Base-by-base conservation (phyloP, 805 yeast genomes). In the Hanseniaspora hatyaiensis region DNA sequence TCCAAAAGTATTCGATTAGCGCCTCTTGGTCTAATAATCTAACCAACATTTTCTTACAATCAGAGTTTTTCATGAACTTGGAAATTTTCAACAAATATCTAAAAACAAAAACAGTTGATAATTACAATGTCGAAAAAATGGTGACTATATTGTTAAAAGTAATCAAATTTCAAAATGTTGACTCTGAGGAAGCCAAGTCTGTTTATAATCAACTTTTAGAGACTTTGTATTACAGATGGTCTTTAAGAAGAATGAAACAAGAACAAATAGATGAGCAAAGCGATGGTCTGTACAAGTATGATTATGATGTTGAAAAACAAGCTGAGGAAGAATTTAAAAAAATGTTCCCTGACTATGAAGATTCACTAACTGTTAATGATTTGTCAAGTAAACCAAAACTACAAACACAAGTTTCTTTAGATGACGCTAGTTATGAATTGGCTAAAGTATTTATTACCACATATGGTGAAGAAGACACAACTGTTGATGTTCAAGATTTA, bases 281-380 rank as follows among this genome's bases (percentile, higher is more conserved):
- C 34, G 74, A 76, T 1, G 77, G 80, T 15, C 66, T 85, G 32
- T 88, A 75, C 65, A 81, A 73, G 57, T 81, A 73, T 56, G 64
- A 71, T 23, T 86, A 80, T 52, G 74, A 76, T 2, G 74, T 75
- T 2, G 72, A 70, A 15, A 43, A 37, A n/a, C 86, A 82, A 49
- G 73, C 74, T 3, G 96, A 86, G 53, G 77, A 72, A n/a, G 96
- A 88, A 47, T 86, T 88, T 65, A 73, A 66, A 55, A 58, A 58
- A n/a, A 60, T 88, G 65, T 89, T 89, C 71, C 96, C 96, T 0
- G 95, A 86, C 59, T 85, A 76, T 53, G 94, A 83, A 41, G 83
- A 81, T 8, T 59, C 57, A 12, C 53, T 58, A n/a, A 40, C 59
- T 18, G 41, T 53, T 5, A 52, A 52, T 1, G 46, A 51, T n/a